phyloP scores from a whole-genome alignment of 75 land plant species.

The Cunninghamia lanceolata region DNA sequence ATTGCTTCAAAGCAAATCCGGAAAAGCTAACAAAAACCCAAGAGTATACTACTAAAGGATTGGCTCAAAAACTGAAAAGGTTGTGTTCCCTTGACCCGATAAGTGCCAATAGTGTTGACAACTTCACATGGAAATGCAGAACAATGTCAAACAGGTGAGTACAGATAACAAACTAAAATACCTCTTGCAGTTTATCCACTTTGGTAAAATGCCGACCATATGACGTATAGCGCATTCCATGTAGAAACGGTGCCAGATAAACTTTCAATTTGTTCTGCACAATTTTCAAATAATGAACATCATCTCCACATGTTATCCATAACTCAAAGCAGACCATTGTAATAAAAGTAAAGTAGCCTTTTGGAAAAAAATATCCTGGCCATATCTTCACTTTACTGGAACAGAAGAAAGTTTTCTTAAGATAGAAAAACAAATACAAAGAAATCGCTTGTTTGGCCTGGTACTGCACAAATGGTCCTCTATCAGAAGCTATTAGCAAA shows the following conservation, averaged over 20 bases:
- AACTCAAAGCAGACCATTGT: not conserved
- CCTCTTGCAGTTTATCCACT: constrained; percentile 71
- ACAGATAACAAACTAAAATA: constrained; percentile 9
- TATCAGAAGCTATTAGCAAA: not conserved
- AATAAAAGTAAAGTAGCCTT: not conserved
- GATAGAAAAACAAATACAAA: too few species aligned
- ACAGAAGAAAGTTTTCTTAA: not conserved
- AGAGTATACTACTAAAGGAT: not conserved
- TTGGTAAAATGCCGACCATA: constrained; percentile 95
- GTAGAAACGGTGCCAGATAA: constrained; percentile 77
- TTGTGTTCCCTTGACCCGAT: not conserved
- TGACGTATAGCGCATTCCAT: constrained; percentile 87
- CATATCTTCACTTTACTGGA: not conserved
- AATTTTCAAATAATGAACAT: not conserved
- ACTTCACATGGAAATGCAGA: not conserved
- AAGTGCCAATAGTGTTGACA: not conserved
- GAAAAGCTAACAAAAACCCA: not conserved
- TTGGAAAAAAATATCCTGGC: not conserved
- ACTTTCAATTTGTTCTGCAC: constrained; percentile 60
- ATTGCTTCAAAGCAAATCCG: not conserved
- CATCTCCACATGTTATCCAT: not conserved
- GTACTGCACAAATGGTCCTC: not conserved
- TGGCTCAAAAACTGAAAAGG: not conserved
- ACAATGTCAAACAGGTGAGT: not conserved
- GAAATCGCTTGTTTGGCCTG: not conserved